These are phyloP conservation scores for Spencermartinsiella ligniputridi DNA, from an alignment of 1,139 yeast genomes.

Conservation along the genomic window DNA sequence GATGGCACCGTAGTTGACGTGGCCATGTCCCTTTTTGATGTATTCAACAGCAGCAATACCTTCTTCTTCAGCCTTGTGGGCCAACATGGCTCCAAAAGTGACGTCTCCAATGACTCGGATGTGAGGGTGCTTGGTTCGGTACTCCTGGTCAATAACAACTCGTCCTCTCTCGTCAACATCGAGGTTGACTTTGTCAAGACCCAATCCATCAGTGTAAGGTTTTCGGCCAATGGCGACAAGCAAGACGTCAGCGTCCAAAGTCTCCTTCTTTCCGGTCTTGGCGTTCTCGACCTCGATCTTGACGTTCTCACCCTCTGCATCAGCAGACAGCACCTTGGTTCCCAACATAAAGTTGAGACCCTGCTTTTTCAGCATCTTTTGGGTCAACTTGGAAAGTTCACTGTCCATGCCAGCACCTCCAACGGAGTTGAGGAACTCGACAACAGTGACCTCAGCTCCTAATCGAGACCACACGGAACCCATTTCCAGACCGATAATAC, in stretches of 20 bases:
- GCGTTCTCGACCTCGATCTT: constrained; percentile 85
- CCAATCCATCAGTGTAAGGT: constrained; percentile 88
- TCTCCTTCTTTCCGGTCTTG: constrained; percentile 77
- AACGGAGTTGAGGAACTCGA: constrained; percentile 85
- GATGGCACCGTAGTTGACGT: constrained; percentile 95
- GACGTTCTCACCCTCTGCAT: constrained; percentile 89
- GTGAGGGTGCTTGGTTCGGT: constrained; percentile 86
- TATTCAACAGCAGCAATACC: constrained; percentile 98
- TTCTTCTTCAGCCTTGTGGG: constrained; percentile 99
- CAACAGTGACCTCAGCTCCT: constrained; percentile 91
- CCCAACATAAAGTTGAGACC: constrained; percentile 91
- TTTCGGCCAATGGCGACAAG: constrained; percentile 98
- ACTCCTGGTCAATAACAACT: constrained; percentile 89
- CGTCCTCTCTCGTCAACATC: constrained; percentile 92
- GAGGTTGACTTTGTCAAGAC: constrained; percentile 82
- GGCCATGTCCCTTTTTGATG: constrained; percentile 92
- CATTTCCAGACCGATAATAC: constrained; percentile 99
- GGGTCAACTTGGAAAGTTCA: constrained; percentile 86
- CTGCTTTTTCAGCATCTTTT: constrained; percentile 88
- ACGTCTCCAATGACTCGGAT: constrained; percentile 98
- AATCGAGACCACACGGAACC: constrained; percentile 96
- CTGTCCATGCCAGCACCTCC: constrained; percentile 96
- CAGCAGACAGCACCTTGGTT: constrained; percentile 85
- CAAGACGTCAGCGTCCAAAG: constrained; percentile 78
- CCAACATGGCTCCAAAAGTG: constrained; percentile 98